A percentile compares a stretch with the other conserved stretches of the same genome.
Evolutionary conservation across 345 rosid genomes (phyloP).

Genomic region (Clausena lansium): DNA sequence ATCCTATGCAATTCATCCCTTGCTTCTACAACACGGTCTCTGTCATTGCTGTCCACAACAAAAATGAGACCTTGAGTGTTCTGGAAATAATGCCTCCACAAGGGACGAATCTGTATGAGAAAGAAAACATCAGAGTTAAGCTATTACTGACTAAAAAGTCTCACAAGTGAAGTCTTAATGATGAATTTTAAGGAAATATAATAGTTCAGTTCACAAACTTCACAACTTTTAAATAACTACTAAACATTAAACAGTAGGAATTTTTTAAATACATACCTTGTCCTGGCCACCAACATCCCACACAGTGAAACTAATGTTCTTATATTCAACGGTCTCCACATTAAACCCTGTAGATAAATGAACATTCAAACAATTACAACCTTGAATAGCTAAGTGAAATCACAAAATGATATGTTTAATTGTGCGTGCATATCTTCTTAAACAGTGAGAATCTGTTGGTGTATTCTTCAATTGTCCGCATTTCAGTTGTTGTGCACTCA

Average conservation of each 20-base stretch:
- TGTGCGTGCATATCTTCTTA: neutral
- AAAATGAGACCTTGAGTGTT: constrained; percentile 85
- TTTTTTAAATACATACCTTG: constrained; percentile 45
- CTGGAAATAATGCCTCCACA: constrained; percentile 92
- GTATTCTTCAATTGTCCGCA: neutral
- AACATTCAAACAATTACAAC: neutral
- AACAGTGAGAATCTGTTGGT: neutral
- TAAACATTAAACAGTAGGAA: neutral
- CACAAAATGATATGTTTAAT: neutral
- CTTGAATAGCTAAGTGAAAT: neutral
- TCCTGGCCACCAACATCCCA: constrained; percentile 98
- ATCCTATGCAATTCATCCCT: constrained; percentile 91
- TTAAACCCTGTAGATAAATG: constrained; percentile 56
- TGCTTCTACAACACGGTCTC: constrained; percentile 72
- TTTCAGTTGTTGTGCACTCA: neutral
- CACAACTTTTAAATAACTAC: neutral
- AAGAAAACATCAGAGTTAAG: neutral
- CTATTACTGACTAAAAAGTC: neutral
- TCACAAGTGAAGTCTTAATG: neutral
- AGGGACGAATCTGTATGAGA: constrained; percentile 60
- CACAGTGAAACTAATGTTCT: constrained; percentile 90
- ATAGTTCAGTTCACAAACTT: neutral
- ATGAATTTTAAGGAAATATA: neutral
- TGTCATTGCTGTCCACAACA: constrained; percentile 88
- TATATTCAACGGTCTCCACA: constrained; percentile 87